These are phyloP conservation scores for Mycena amicta DNA, from an alignment of 768 basidiomycete genomes.

Conservation along the genomic window DNA sequence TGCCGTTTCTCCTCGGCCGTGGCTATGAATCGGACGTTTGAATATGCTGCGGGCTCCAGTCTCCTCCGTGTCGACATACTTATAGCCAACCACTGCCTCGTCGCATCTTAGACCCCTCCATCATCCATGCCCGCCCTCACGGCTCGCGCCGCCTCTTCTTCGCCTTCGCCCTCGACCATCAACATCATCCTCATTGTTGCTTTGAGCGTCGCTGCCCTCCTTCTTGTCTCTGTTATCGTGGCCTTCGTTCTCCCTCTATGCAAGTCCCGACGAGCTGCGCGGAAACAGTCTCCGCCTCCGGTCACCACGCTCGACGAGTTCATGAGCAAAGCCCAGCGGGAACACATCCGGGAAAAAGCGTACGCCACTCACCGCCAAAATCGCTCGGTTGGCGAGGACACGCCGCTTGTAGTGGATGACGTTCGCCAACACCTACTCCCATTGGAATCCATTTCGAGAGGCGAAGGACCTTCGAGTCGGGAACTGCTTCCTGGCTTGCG, in stretches of 20 bases:
- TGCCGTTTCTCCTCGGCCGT: too few species aligned
- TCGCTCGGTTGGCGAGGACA: not conserved
- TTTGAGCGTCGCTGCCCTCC: not conserved
- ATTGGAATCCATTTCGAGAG: not conserved
- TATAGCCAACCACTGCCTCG: slow-evolving; percentile 18
- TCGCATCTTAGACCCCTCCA: not conserved
- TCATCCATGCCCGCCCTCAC: slow-evolving; percentile 12
- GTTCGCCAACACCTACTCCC: not conserved
- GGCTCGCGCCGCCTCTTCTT: not conserved
- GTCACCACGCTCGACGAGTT: not conserved
- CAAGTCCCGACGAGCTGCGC: not conserved
- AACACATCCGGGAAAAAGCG: not conserved
- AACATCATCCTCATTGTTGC: slow-evolving; percentile 13
- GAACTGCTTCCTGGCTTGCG: not conserved
- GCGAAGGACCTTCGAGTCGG: not conserved
- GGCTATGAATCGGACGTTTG: too few species aligned
- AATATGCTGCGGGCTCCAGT: too few species aligned
- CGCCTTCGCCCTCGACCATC: not conserved
- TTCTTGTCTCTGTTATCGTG: not conserved
- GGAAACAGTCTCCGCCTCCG: not conserved
- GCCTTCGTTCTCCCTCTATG: not conserved
- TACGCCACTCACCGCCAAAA: not conserved
- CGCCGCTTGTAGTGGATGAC: not conserved
- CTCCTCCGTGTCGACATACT: too few species aligned
- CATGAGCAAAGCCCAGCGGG: not conserved